Percentiles rank a stretch among this genome's conserved stretches.
Conservation (phyloP, 768 basidiomycete genomes). For the Suillus clintonianus region DNA sequence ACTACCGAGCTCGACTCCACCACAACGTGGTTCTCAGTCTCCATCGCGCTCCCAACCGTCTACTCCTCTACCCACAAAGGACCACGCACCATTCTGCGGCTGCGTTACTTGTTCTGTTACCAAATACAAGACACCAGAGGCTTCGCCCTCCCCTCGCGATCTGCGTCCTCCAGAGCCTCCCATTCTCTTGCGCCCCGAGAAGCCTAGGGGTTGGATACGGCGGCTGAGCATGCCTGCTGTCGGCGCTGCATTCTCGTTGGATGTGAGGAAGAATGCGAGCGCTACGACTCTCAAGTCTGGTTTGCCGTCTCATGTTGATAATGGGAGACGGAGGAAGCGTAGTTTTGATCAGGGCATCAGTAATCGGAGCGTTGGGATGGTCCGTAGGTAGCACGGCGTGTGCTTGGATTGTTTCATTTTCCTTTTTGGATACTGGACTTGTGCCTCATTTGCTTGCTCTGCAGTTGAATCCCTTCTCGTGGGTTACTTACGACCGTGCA, state of each 20-base stretch:
- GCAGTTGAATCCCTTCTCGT: not conserved
- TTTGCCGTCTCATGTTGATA: conserved; percentile 43
- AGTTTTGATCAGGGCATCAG: conserved; percentile 38
- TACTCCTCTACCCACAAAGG: conserved; percentile 26
- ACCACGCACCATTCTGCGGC: conserved; percentile 66
- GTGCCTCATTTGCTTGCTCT: not conserved
- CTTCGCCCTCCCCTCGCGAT: conserved; percentile 30
- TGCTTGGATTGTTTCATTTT: not conserved
- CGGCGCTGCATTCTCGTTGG: conserved; percentile 60
- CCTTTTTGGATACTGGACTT: not conserved
- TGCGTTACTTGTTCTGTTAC: conserved; percentile 63
- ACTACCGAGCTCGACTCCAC: conserved; percentile 11
- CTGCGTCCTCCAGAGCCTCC: conserved; percentile 46
- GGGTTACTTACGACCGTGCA: not conserved
- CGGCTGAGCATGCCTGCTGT: conserved; percentile 74
- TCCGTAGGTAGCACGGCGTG: conserved; percentile 39
- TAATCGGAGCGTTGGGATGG: conserved; percentile 55
- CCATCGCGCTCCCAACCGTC: conserved; percentile 28
- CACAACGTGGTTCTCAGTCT: conserved; percentile 27
- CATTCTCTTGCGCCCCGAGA: conserved; percentile 50
- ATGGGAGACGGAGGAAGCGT: conserved; percentile 44
- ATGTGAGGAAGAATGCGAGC: conserved; percentile 56
- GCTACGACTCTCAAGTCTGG: conserved; percentile 37
- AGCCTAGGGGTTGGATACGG: conserved; percentile 74
- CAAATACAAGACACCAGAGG: conserved; percentile 48